phyloP scores from a whole-genome alignment of 202 grass and related monocot species.

The Schoenoplectus tabernaemontani region DNA sequence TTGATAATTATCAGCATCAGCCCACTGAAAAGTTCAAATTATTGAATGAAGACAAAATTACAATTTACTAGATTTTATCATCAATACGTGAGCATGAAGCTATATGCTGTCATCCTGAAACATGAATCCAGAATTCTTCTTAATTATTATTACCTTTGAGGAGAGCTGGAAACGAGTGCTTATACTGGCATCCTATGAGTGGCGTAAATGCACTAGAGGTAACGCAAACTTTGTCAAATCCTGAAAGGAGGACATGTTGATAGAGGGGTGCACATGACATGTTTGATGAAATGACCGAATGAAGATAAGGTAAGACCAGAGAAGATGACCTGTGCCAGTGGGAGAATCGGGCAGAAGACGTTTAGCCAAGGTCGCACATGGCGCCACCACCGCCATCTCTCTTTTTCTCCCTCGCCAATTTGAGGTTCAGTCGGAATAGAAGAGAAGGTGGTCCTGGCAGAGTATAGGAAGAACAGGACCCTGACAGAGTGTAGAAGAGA shows the following conservation, averaged over 20 bases:
- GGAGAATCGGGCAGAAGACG: neutral
- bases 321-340: conserved; percentile 12
- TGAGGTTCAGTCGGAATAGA: neutral
- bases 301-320: neutral
- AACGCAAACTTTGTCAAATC: neutral
- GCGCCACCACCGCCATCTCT: neutral
- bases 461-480: too few relatives aligned
- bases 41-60: too few relatives aligned
- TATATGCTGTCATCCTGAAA: neutral
- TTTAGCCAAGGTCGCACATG: neutral
- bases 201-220: neutral
- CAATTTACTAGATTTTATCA: too few relatives aligned
- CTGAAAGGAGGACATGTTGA: neutral
- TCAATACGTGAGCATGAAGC: too few relatives aligned
- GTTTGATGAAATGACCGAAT: neutral
- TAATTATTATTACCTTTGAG: neutral
- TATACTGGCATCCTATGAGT: neutral
- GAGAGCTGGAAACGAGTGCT: neutral
- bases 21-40: too few relatives aligned
- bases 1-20: too few relatives aligned
- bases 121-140: neutral
- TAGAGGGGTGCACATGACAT: neutral
- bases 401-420: neutral
- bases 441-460: too few relatives aligned
- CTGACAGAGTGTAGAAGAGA: too few relatives aligned